Base-by-base conservation (phyloP, 83 land plant genomes). In the Thuja plicata region DNA sequence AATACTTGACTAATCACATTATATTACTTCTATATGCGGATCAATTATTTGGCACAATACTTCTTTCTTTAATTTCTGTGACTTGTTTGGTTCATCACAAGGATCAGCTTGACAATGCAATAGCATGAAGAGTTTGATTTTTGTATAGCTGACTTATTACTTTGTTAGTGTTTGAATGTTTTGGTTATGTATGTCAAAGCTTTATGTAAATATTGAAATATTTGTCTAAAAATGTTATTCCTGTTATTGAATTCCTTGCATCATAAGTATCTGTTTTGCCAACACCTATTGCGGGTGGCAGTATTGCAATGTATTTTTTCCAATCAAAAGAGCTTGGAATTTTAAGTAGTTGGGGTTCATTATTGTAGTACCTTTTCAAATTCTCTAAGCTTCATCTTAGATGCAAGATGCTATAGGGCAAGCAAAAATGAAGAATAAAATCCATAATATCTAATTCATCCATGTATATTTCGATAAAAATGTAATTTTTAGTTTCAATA, bases 221-320 rank as follows among this genome's bases (percentile, higher is more conserved):
- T 81, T 45, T 6, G 13, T 30, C 35, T 12, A 12, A 41, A 43
- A 8, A 81, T 24, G 40, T 21, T 41, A 78, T 38, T 78, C 48
- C 45, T 81, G 84, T 81, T 30, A 10, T 21, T 24, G 6, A 43
- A 8, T 43, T 21, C 46, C 13, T 43, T 43, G 50, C 46, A 45
- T 81, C 21, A 43, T 81, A 81, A 43, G 7, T 43, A 35, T 8
- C 4, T 43, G 30, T 41, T 81, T 81, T 24, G 52, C 84, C 35
- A 73, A 73, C 45, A 41, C 4, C 24, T 45, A 41, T 81, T 81
- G 84, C 87, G 89, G 93, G 93, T 92, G 92, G 90, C 93, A 91
- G 52, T 92, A 92, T 84, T 87, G 84, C 32, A 92, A 92, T 83
- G 91, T 92, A 46, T 92, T 89, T 83, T 50, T 40, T 46, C 93